Evolutionary conservation across 2,329 filamentous ascomycete species (phyloP).

Genomic region (Fusarium goolgardi): DNA sequence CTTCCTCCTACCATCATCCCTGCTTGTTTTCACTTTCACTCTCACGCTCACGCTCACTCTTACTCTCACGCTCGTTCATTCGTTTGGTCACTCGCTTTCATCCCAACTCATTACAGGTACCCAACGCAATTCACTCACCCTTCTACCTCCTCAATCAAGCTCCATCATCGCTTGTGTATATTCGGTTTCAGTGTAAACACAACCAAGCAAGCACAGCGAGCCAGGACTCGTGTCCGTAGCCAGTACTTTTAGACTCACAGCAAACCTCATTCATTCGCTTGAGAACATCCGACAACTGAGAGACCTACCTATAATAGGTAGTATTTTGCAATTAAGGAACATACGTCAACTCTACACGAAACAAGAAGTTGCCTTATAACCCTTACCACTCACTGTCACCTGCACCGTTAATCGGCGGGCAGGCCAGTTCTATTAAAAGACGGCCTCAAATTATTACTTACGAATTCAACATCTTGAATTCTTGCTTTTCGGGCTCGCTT

Average conservation of each 20-base stretch:
- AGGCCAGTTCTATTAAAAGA: constrained; percentile 1
- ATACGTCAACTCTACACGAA: constrained; percentile 9
- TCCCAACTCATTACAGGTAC: neutral
- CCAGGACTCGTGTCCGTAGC: neutral
- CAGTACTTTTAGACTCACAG: constrained; percentile 3
- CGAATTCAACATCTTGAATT: neutral
- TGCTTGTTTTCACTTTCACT: constrained; percentile 17
- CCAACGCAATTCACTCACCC: constrained; percentile 4
- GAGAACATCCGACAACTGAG: constrained; percentile 5
- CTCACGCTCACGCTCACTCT: neutral
- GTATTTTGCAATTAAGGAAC: neutral
- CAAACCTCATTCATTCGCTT: constrained; percentile 12
- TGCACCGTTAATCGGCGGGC: neutral
- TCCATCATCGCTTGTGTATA: constrained; percentile 14
- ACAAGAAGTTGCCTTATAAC: constrained; percentile 4
- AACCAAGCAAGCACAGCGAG: no score
- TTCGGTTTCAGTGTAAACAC: constrained; percentile 24
- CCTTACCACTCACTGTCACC: neutral
- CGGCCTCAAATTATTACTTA: neutral
- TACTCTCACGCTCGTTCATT: constrained; percentile 10
- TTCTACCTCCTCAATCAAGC: neutral
- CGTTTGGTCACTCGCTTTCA: constrained; percentile 25
- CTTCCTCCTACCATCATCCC: constrained; percentile 25
- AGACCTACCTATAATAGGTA: neutral
- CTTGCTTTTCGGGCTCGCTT: constrained; percentile 5